Conservation (phyloP, 2,329 filamentous ascomycete genomes). For the Exserohilum turcica region DNA sequence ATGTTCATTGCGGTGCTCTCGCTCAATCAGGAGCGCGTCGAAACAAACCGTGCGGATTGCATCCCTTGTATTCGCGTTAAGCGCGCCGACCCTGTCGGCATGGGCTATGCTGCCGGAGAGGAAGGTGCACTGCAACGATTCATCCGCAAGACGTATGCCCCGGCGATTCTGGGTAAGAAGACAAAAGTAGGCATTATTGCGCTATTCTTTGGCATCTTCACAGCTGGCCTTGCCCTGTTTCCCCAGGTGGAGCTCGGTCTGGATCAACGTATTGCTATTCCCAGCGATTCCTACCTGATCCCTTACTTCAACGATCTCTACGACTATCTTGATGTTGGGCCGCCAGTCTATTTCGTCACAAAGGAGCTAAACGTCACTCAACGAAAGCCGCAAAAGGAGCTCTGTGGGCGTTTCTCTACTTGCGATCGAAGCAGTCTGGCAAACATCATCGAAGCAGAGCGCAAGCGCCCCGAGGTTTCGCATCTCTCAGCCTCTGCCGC, state of each 20-base stretch:
- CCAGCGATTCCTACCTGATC: constrained; percentile 91
- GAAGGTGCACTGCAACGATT: constrained; percentile 84
- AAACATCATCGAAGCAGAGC: constrained; percentile 91
- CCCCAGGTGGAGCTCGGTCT: constrained; percentile 85
- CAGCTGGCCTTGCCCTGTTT: constrained; percentile 80
- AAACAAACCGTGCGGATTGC: constrained; percentile 86
- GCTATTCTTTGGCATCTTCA: constrained; percentile 85
- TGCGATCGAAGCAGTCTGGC: constrained; percentile 83
- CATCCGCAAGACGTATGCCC: constrained; percentile 89
- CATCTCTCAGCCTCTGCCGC: constrained; percentile 88
- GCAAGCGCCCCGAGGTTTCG: constrained; percentile 84
- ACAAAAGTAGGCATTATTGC: constrained; percentile 77
- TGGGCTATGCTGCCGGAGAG: constrained; percentile 75
- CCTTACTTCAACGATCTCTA: constrained; percentile 97
- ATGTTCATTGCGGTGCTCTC: constrained; percentile 94
- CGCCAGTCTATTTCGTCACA: constrained; percentile 95
- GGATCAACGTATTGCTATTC: constrained; percentile 93
- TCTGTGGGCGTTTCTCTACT: constrained; percentile 89
- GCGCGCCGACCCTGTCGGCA: constrained; percentile 69
- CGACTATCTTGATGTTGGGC: constrained; percentile 86
- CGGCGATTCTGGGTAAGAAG: constrained; percentile 76
- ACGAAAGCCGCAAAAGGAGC: constrained; percentile 75
- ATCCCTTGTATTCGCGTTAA: constrained; percentile 86
- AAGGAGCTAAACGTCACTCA: constrained; percentile 78
- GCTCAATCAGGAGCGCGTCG: constrained; percentile 88